phyloP scores from a whole-genome alignment of 495 filamentous ascomycete genomes.

The Penicillium lividum region DNA sequence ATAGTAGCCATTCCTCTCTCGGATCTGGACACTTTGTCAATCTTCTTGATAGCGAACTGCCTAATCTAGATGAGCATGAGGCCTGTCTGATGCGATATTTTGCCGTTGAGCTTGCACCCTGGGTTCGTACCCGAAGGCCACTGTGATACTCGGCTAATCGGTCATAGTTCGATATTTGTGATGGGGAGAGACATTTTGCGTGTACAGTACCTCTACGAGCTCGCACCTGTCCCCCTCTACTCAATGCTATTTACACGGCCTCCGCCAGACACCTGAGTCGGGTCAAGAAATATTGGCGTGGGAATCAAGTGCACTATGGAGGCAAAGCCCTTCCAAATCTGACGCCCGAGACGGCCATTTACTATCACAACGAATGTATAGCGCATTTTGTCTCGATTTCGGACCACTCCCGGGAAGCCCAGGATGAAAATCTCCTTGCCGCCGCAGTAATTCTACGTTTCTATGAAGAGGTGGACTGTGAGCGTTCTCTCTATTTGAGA shows the following conservation, averaged over 20 bases:
- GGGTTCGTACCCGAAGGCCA: conserved; percentile 16
- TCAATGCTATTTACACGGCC: conserved; percentile 36
- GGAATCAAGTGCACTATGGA: conserved; percentile 21
- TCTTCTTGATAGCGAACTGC: conserved; percentile 6
- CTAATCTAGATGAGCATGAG: conserved; percentile 24
- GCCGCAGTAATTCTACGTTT: conserved; percentile 35
- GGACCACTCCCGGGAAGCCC: conserved; percentile 17
- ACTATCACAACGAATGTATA: conserved; percentile 34
- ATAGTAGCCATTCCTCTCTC: conserved; percentile 15
- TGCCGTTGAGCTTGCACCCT: conserved; percentile 28
- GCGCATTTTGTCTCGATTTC: conserved; percentile 23
- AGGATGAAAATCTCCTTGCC: conserved; percentile 30
- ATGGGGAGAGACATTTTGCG: conserved; percentile 34
- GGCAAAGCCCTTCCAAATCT: conserved; percentile 22
- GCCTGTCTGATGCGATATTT: conserved; percentile 37
- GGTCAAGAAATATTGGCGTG: conserved; percentile 20
- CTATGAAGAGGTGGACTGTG: conserved; percentile 36
- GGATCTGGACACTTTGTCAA: conserved; percentile 5
- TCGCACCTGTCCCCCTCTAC: conserved; percentile 29
- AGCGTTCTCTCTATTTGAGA: conserved; percentile 1
- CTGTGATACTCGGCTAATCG: not conserved
- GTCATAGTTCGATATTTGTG: conserved; percentile 27
- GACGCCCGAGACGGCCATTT: conserved; percentile 23
- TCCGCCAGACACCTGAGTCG: conserved; percentile 31
- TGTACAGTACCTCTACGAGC: conserved; percentile 32